These are phyloP conservation scores for Penicillium desertorum DNA, from an alignment of 495 filamentous ascomycete species.

Conservation along the genomic window DNA sequence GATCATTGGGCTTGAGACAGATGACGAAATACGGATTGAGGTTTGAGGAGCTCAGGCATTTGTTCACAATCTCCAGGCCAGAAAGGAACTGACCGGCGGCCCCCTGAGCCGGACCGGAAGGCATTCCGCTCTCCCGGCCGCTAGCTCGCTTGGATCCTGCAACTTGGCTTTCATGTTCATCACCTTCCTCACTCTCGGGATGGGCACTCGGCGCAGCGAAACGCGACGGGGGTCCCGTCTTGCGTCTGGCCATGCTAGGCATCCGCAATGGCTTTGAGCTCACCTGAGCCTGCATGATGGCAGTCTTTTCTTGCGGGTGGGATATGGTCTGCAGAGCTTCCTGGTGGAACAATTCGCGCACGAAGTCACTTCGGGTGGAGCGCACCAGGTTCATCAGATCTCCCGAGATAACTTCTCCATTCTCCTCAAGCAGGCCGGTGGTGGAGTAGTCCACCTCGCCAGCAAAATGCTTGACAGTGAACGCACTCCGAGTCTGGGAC, in stretches of 20 bases:
- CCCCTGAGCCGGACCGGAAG: constrained; percentile 66
- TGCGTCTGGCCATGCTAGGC: constrained; percentile 85
- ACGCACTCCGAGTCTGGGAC: constrained; percentile 71
- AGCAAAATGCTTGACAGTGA: constrained; percentile 92
- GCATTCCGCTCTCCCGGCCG: constrained; percentile 41
- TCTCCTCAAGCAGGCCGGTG: constrained; percentile 84
- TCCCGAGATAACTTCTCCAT: constrained; percentile 91
- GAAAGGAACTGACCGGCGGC: constrained; percentile 90
- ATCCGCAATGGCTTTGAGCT: constrained; percentile 90
- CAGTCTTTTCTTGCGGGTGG: constrained; percentile 84
- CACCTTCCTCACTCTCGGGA: constrained; percentile 50
- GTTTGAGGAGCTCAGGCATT: constrained; percentile 74
- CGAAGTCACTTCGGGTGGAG: constrained; percentile 81
- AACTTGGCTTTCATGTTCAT: constrained; percentile 52
- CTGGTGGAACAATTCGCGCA: constrained; percentile 87
- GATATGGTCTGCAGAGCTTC: constrained; percentile 85
- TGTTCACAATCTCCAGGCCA: constrained; percentile 83
- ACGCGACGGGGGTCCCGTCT: constrained; percentile 52
- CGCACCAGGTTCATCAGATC: constrained; percentile 95
- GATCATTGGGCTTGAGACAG: constrained; percentile 95
- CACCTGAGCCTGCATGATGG: constrained; percentile 94
- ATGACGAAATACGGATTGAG: constrained; percentile 95
- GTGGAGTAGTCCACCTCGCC: constrained; percentile 95
- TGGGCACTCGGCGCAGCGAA: constrained; percentile 33
- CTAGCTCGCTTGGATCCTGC: constrained; percentile 39